These are phyloP conservation scores for Camelina hispida DNA, from an alignment of 345 rosid species.

Conservation along the genomic window DNA sequence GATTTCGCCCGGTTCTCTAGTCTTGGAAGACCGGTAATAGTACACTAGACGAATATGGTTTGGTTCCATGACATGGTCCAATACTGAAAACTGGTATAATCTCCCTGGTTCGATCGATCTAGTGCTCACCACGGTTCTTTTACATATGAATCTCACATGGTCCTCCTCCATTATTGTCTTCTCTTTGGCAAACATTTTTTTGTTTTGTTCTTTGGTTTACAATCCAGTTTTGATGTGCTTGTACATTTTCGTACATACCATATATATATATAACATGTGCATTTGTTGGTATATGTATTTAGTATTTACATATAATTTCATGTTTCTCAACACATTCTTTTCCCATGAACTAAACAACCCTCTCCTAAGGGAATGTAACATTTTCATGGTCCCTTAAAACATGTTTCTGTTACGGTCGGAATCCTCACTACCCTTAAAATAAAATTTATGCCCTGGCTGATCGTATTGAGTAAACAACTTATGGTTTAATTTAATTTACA, in stretches of 20 bases:
- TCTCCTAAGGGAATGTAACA: constrained; percentile 22
- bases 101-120: constrained; percentile 55
- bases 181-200: constrained; percentile 4
- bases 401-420: constrained; percentile 22
- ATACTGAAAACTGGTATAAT: constrained; percentile 52
- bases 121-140: constrained; percentile 76
- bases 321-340: constrained; percentile 32
- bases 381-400: constrained; percentile 33
- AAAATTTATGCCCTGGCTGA: not conserved
- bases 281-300: constrained; percentile 6
- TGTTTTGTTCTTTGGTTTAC: not conserved
- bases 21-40: constrained; percentile 51
- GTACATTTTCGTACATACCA: not conserved
- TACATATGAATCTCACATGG: constrained; percentile 48
- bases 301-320: not conserved
- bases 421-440: not conserved
- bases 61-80: constrained; percentile 70
- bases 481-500: constrained; percentile 23
- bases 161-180: constrained; percentile 30
- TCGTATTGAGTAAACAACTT: too few relatives aligned
- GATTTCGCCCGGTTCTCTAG: constrained; percentile 47
- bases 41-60: constrained; percentile 56
- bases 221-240: constrained; percentile 11
- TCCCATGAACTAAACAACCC: constrained; percentile 37
- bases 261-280: constrained; percentile 14